Evolutionary conservation across 2,329 filamentous ascomycete genomes (phyloP).

Genomic region (Trichophyton verrucosum): DNA sequence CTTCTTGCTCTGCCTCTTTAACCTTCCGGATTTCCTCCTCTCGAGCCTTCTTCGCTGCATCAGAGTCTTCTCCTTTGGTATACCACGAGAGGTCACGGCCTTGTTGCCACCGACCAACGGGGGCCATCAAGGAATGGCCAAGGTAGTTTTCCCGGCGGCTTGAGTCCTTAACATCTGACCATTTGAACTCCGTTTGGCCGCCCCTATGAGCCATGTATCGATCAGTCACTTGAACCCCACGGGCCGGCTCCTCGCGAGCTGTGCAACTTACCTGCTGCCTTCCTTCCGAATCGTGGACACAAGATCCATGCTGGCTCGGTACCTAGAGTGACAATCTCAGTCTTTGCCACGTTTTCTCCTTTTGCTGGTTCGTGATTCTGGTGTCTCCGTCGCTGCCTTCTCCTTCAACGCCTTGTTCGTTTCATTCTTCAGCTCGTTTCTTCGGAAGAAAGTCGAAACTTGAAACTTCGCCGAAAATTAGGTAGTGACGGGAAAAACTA

Average conservation of each 20-base stretch:
- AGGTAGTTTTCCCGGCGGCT: constrained; percentile 81
- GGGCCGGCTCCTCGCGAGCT: neutral
- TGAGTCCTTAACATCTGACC: constrained; percentile 84
- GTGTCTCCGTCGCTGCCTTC: neutral
- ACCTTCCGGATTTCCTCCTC: constrained; percentile 67
- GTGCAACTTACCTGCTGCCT: constrained; percentile 47
- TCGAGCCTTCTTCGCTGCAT: constrained; percentile 43
- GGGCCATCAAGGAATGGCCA: constrained; percentile 82
- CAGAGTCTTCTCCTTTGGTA: constrained; percentile 42
- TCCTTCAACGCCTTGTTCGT: neutral
- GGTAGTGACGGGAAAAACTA: neutral
- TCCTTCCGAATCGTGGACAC: constrained; percentile 89
- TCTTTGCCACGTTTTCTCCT: too few relatives aligned
- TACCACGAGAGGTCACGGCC: constrained; percentile 58
- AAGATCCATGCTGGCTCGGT: constrained; percentile 60
- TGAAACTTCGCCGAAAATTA: neutral
- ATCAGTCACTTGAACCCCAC: constrained; percentile 6
- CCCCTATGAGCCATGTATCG: constrained; percentile 42
- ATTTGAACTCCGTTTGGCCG: constrained; percentile 83
- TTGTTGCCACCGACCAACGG: constrained; percentile 84
- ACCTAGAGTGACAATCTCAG: neutral
- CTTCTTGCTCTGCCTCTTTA: constrained; percentile 89
- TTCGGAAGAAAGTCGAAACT: neutral
- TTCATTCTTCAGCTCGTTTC: neutral
- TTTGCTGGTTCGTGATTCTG: too few relatives aligned